phyloP scores from a whole-genome alignment of 2,329 filamentous ascomycete species.

The Hypoxylon sp. region DNA sequence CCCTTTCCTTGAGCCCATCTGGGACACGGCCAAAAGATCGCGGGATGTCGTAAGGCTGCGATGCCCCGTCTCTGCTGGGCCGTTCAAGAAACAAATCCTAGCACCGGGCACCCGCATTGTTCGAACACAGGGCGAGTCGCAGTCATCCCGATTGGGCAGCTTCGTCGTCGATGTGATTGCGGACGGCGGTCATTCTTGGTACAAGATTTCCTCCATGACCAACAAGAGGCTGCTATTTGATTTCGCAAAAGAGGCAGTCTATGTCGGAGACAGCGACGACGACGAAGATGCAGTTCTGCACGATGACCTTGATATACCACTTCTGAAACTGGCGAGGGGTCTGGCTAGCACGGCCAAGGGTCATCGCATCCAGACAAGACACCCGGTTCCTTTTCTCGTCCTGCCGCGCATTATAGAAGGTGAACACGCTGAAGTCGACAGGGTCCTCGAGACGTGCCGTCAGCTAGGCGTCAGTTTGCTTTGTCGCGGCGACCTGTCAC shows the following conservation, averaged over 20 bases:
- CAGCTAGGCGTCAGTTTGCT: conserved; percentile 38
- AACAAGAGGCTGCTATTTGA: conserved; percentile 45
- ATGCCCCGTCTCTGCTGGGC: conserved; percentile 39
- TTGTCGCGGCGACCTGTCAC: conserved; percentile 35
- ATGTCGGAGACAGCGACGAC: conserved; percentile 43
- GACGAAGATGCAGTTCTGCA: conserved; percentile 23
- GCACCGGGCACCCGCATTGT: conserved; percentile 44
- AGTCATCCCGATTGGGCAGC: conserved; percentile 34
- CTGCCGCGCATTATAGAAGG: conserved; percentile 42
- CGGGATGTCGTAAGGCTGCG: conserved; percentile 43
- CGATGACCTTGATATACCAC: conserved; percentile 41
- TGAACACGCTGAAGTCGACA: conserved; percentile 40
- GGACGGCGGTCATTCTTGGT: conserved; percentile 45
- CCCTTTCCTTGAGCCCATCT: conserved; percentile 42
- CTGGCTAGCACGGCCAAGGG: conserved; percentile 39
- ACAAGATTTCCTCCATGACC: conserved; percentile 46
- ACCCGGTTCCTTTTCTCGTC: conserved; percentile 38
- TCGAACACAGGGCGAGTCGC: conserved; percentile 39
- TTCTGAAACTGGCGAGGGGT: conserved; percentile 43
- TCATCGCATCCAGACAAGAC: conserved; percentile 41
- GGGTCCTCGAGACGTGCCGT: conserved; percentile 39
- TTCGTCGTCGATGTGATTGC: conserved; percentile 43
- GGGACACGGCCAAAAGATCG: conserved; percentile 44
- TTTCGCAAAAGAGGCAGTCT: conserved; percentile 45
- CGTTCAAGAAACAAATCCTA: conserved; percentile 38